A percentile compares a stretch with the other conserved stretches of the same genome.
Evolutionary conservation across 2,329 filamentous ascomycete genomes (phyloP).

Genomic region (Ceratocystis destructans): DNA sequence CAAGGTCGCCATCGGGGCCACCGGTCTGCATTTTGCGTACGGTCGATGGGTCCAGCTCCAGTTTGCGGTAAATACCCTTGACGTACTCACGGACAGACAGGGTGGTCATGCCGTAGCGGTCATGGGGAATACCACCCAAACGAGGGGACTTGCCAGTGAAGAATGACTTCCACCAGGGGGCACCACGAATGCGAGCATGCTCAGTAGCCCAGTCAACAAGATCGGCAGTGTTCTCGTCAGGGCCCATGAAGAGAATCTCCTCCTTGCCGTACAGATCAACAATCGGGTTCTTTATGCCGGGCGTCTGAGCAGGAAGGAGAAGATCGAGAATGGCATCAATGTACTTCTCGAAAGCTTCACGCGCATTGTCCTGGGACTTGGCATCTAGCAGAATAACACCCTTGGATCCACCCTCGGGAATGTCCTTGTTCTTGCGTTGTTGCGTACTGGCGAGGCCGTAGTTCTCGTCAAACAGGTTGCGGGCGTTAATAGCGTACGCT

Average conservation of each 20-base stretch:
- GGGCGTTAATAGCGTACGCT: constrained; percentile 89
- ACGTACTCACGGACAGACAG: constrained; percentile 93
- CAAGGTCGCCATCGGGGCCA: constrained; percentile 89
- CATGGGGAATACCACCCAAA: constrained; percentile 91
- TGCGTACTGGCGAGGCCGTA: constrained; percentile 97
- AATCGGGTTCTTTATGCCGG: constrained; percentile 97
- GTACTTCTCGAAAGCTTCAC: constrained; percentile 96
- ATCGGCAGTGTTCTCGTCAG: constrained; percentile 96
- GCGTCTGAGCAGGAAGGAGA: constrained; percentile 73
- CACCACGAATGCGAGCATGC: constrained; percentile 73
- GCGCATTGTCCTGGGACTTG: constrained; percentile 83
- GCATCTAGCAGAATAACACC: constrained; percentile 91
- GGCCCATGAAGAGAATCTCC: constrained; percentile 97
- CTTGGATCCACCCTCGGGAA: constrained; percentile 94
- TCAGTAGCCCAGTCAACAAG: constrained; percentile 98
- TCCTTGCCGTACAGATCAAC: constrained; percentile 90
- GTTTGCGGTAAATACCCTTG: constrained; percentile 90
- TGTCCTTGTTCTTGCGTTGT: constrained; percentile 99
- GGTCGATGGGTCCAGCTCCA: constrained; percentile 70
- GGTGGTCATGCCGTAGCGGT: constrained; percentile 94
- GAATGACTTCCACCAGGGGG: constrained; percentile 99
- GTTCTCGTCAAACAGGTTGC: constrained; percentile 95
- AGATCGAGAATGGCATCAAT: constrained; percentile 97
- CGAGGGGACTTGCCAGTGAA: constrained; percentile 97
- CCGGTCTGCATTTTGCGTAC: constrained; percentile 95